phyloP scores from a whole-genome alignment of 2,329 filamentous ascomycete genomes.

The Talaromyces sp. region DNA sequence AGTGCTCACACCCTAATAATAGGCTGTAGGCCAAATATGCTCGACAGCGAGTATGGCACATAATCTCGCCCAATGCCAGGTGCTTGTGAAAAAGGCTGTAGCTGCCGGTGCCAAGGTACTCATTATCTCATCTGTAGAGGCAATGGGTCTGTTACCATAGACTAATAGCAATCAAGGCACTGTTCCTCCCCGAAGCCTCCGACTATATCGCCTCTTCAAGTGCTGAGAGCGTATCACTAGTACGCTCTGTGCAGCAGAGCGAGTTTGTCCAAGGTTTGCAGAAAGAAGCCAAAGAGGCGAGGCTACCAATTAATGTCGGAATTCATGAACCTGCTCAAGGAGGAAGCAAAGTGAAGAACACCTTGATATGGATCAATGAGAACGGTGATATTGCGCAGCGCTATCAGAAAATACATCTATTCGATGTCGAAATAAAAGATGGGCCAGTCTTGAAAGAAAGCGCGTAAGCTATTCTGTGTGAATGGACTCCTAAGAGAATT shows the following conservation, averaged over 20 bases:
- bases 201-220: constrained; percentile 77
- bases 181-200: constrained; percentile 88
- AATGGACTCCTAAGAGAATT: not conserved
- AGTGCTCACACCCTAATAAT: constrained; percentile 10
- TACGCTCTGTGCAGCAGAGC: constrained; percentile 58
- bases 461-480: constrained; percentile 28
- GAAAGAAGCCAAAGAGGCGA: constrained; percentile 58
- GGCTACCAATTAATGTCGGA: constrained; percentile 75
- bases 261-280: constrained; percentile 74
- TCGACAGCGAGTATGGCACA: constrained; percentile 71
- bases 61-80: constrained; percentile 75
- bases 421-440: constrained; percentile 62
- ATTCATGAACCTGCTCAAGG: constrained; percentile 67
- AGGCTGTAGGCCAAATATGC: constrained; percentile 88
- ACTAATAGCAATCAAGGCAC: constrained; percentile 45
- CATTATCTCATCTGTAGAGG: not conserved
- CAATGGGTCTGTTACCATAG: not conserved
- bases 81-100: constrained; percentile 66
- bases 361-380: constrained; percentile 61
- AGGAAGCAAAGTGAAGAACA: constrained; percentile 56
- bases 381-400: constrained; percentile 54
- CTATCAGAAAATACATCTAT: constrained; percentile 90
- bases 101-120: constrained; percentile 70
- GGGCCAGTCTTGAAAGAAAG: constrained; percentile 60
- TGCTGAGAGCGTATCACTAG: constrained; percentile 65